Evolutionary conservation across 2,329 filamentous ascomycete genomes (phyloP), one percentile per base, ranked within the genome.

Genomic region (Alternaria incomplexa): DNA sequence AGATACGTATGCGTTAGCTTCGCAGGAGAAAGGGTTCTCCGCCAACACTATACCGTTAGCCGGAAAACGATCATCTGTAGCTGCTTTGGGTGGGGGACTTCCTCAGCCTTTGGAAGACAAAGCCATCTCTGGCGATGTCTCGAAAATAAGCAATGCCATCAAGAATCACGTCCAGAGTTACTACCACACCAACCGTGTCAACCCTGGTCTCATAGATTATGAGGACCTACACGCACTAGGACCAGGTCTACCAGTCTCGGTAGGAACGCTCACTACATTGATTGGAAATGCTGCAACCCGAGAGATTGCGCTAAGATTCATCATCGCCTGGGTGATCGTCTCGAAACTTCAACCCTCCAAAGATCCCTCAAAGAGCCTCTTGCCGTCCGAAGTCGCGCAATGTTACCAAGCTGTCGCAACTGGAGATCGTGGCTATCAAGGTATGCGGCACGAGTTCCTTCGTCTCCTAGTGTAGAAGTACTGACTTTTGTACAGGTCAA

Each of bases 151-250:
- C 55, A 75, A 69, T 32, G 58, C 69, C 26, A 77, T 80, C 64
- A 79, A 79, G 28, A 79, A 77, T 23, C 78, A 81, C 32, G 76
- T 79, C 28, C 74, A 77, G 54, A 80, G 73, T 50, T 81, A 75
- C 61, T 81, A 80, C 44, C 73, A 77, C 46, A 66, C 36, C 3
- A 58, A 63, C 6, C 63, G 56, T n/a, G 65, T 73, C 1, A 73
- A 60, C 25, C 55, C 68, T 5, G 71, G 66, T 7, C 22, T 71
- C 12, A 55, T 77, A 6, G 75, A 75, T 30, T 28, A 68, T 6
- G 71, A 72, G 10, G 66, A 73, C 36, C 58, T 77, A 23, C 68
- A 71, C 17, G 65, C 63, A 15, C 54, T 77, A 6, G 72, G 75
- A 11, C 50, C 56, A 1, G 45, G 65, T n/a, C 28, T 75, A 8